phyloP scores from a whole-genome alignment of 208 protist genomes.

The Angomonas desouzai region DNA sequence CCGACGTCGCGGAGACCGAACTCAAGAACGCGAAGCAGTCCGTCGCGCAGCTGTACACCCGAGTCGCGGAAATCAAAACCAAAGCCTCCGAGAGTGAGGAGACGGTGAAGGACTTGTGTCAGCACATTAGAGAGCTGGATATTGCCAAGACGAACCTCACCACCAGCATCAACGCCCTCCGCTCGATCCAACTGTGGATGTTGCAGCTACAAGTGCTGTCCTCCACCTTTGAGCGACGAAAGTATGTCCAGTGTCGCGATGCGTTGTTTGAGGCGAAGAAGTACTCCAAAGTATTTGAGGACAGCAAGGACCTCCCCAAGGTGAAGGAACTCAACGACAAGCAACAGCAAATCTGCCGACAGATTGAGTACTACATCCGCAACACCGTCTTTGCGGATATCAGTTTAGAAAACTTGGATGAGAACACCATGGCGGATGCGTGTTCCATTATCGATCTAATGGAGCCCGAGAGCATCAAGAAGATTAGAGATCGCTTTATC shows the following conservation, averaged over 20 bases:
- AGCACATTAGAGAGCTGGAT: conserved; percentile 93
- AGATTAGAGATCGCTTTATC: conserved; percentile 86
- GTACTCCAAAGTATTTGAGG: conserved; percentile 75
- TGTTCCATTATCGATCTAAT: conserved; percentile 88
- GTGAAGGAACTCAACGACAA: conserved; percentile 87
- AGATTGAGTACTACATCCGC: conserved; percentile 82
- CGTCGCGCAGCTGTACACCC: conserved; percentile 83
- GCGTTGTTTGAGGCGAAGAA: conserved; percentile 81
- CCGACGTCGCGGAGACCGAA: conserved; percentile 70
- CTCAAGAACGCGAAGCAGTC: conserved; percentile 79
- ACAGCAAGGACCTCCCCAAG: conserved; percentile 79
- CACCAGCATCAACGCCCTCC: conserved; percentile 88
- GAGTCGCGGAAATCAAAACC: conserved; percentile 86
- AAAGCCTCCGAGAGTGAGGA: conserved; percentile 92
- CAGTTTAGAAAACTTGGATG: conserved; percentile 60
- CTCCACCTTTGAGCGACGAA: conserved; percentile 65
- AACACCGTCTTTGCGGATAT: conserved; percentile 80
- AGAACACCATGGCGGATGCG: conserved; percentile 76
- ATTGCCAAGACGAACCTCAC: conserved; percentile 94
- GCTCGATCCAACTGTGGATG: conserved; percentile 91
- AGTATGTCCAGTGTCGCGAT: conserved; percentile 81
- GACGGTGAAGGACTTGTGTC: conserved; percentile 92
- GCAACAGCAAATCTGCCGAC: conserved; percentile 67
- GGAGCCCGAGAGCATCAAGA: conserved; percentile 60
- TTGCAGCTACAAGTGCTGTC: conserved; percentile 83